A percentile compares a stretch with the other conserved stretches of the same genome.
phyloP scores from a whole-genome alignment of 805 yeast genomes.

The Monosporozyma solicola region DNA sequence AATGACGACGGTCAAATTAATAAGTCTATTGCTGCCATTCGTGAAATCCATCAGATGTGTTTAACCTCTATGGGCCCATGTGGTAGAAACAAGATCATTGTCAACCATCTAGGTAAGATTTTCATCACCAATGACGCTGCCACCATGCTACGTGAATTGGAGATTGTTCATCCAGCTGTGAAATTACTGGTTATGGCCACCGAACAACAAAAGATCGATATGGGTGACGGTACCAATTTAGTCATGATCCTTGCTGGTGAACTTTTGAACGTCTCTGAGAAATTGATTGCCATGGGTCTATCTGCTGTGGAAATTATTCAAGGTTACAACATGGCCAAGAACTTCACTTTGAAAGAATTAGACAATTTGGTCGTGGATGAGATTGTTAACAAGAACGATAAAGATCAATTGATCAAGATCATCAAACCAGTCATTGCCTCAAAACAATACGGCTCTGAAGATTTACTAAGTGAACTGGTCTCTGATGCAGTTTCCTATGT shows the following conservation, averaged over 20 bases:
- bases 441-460: conserved; percentile 87
- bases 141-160: conserved; percentile 87
- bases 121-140: conserved; percentile 97
- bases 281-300: conserved; percentile 72
- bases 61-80: conserved; percentile 95
- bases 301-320: conserved; percentile 88
- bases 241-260: conserved; percentile 93
- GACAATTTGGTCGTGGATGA: conserved; percentile 55
- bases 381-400: conserved; percentile 38
- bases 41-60: conserved; percentile 87
- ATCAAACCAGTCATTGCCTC: conserved; percentile 85
- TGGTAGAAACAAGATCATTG: conserved; percentile 93
- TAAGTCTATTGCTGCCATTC: conserved; percentile 87
- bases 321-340: conserved; percentile 85
- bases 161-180: conserved; percentile 95
- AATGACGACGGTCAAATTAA: conserved; percentile 91
- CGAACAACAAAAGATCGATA: conserved; percentile 92
- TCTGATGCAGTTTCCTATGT: conserved; percentile 78
- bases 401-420: conserved; percentile 55
- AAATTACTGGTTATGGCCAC: conserved; percentile 93
- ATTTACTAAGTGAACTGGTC: conserved; percentile 63
- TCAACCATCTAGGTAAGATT: conserved; percentile 75
- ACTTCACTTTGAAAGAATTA: conserved; percentile 58
- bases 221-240: conserved; percentile 94
- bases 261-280: conserved; percentile 76